Conservation (phyloP, 768 basidiomycete species). For the Tulasnella sp. region DNA sequence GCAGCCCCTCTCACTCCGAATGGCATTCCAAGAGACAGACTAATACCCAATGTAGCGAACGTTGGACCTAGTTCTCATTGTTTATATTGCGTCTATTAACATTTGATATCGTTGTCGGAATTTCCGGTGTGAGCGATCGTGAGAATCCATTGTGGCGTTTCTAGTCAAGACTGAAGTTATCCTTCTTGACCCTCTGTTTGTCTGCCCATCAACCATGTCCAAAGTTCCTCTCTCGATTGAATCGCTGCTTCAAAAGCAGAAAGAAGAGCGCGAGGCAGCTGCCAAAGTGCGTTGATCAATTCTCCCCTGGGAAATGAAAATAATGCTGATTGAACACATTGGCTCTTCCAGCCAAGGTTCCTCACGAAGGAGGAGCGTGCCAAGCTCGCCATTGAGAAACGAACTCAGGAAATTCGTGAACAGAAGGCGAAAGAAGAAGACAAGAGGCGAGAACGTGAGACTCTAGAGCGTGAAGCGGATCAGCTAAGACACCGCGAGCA, state of each 20-base stretch:
- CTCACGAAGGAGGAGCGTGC: slow-evolving; percentile 88
- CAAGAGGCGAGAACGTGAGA: slow-evolving; percentile 52
- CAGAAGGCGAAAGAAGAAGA: slow-evolving; percentile 61
- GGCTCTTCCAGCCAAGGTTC: slow-evolving; percentile 86
- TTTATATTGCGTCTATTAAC: not conserved
- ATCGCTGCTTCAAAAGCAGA: slow-evolving; percentile 75
- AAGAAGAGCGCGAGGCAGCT: slow-evolving; percentile 79
- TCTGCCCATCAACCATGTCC: slow-evolving; percentile 2
- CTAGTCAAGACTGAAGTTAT: not conserved
- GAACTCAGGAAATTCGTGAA: slow-evolving; percentile 71
- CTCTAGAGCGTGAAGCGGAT: slow-evolving; percentile 68
- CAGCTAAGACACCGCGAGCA: slow-evolving; percentile 45
- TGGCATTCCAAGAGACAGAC: not conserved
- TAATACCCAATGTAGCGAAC: not conserved
- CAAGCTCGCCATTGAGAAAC: slow-evolving; percentile 77
- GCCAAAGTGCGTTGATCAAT: slow-evolving; percentile 52
- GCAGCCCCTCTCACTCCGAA: not conserved
- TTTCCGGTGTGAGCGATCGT: not conserved
- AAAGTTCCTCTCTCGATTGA: slow-evolving; percentile 81
- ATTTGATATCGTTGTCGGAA: not conserved
- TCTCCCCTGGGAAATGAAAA: not conserved
- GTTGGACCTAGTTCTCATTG: not conserved
- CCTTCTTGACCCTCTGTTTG: not conserved
- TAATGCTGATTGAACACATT: not conserved
- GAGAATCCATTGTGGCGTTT: not conserved